Percentiles rank a stretch among this genome's conserved stretches.
Conservation (phyloP, 2,329 filamentous ascomycete species). For the Cladosporium sp. region DNA sequence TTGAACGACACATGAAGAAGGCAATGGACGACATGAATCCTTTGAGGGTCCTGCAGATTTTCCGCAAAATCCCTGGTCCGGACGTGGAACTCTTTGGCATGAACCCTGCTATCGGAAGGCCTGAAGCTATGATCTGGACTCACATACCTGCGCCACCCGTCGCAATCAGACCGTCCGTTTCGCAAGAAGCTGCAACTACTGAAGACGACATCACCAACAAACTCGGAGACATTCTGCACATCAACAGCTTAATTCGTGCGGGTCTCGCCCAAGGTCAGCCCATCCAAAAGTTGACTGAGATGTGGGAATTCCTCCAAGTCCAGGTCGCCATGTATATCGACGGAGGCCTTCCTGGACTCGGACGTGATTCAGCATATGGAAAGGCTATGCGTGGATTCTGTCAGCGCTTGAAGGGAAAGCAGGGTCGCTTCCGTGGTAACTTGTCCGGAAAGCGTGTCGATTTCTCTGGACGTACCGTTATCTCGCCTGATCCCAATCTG, state of each 20-base stretch:
- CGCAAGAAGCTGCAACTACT: conserved; percentile 87
- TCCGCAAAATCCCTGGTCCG: conserved; percentile 78
- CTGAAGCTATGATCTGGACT: conserved; percentile 98
- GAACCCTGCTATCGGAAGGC: conserved; percentile 80
- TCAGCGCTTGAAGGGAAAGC: conserved; percentile 93
- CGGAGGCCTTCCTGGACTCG: conserved; percentile 87
- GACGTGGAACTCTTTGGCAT: conserved; percentile 92
- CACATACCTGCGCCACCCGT: conserved; percentile 92
- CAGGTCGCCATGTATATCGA: conserved; percentile 98
- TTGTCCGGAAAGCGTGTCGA: conserved; percentile 97
- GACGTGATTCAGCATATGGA: conserved; percentile 76
- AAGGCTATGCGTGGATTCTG: conserved; percentile 93
- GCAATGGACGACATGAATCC: conserved; percentile 95
- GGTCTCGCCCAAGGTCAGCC: conserved; percentile 81
- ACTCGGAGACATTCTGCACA: conserved; percentile 92
- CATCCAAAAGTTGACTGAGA: conserved; percentile 89
- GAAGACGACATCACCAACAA: conserved; percentile 97
- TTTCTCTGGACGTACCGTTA: conserved; percentile 95
- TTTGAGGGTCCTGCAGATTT: conserved; percentile 82
- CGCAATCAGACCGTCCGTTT: conserved; percentile 89
- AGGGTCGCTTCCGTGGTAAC: conserved; percentile 95
- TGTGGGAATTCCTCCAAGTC: conserved; percentile 95
- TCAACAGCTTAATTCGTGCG: conserved; percentile 82
- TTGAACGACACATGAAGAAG: conserved; percentile 88
- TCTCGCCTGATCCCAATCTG: conserved; percentile 93